Base-by-base conservation (phyloP, 345 rosid species). In the Populus simonii region DNA sequence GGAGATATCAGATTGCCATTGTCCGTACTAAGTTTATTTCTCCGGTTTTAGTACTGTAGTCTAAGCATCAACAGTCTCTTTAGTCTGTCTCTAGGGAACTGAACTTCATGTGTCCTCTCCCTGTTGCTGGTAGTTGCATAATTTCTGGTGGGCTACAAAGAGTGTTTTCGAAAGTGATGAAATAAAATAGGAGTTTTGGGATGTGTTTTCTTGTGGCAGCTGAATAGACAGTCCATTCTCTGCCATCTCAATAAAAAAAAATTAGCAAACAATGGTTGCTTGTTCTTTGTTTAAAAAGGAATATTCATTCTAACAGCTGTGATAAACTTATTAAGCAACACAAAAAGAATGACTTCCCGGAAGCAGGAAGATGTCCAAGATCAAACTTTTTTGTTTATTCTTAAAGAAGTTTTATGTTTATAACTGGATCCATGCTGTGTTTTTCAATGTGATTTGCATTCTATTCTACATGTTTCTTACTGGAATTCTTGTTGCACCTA, bases 1-100 rank as follows among this genome's bases (percentile, higher is more conserved):
- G 27, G 66, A 59, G 76, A 81, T 57, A 31, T 77, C 36, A 7
- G 66, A 70, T 53, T 20, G 55, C 25, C n/a, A n/a, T 51, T 39
- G 43, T 41, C 13, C 3, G 13, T 41, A 9, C 17, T 43, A 18
- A 41, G n/a, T 70, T 6, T 17, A 31, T 47, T 12, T 77, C 47
- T 17, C 18, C 8, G 4, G 47, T 18, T 18, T 23, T 57, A 0
- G 7, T 51, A 78, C 25, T 41, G 9, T 25, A 72, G 49, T 23
- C 36, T 20, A 51, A 49, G 67, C 66, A 72, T 78, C 66, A 12
- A 36, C 35, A 29, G 12, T 27, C 5, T 72, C 43, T 39, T 39
- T 39, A 7, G 43, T 51, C 43, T 22, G 6, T 41, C 68, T 29
- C 55, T 33, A 33, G 38, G 25, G 7, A 33, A 33, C n/a, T 9